These are phyloP conservation scores for Ceratocystis eucalypticola DNA, from an alignment of 2,329 filamentous ascomycete genomes.

Conservation along the genomic window DNA sequence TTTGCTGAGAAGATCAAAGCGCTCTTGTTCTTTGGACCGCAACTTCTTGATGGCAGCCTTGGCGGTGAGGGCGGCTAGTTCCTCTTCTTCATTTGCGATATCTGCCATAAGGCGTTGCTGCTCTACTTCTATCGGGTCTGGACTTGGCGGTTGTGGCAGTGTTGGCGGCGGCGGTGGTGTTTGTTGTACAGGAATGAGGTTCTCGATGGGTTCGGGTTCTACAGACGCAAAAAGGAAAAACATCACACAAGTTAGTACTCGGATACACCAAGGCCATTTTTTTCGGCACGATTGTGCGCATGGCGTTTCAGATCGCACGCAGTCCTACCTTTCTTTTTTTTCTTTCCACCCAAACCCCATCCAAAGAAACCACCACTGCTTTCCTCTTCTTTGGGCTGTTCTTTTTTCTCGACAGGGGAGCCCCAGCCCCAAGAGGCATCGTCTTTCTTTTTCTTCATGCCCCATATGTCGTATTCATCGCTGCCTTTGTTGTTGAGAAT, in stretches of 20 bases:
- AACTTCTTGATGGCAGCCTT: conserved; percentile 6
- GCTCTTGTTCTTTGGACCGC: conserved; percentile 12
- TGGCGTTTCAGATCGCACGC: not conserved
- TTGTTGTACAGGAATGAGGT: conserved; percentile 6
- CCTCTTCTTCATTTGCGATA: conserved; percentile 14
- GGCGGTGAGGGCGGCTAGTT: conserved; percentile 3
- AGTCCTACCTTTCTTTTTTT: conserved; percentile 14
- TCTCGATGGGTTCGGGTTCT: conserved; percentile 10
- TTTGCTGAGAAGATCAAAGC: conserved; percentile 9
- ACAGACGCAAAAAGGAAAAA: not conserved
- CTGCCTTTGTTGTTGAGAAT: not conserved
- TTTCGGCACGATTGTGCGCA: not conserved
- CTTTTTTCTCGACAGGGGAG: conserved; percentile 5
- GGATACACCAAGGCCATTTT: not conserved
- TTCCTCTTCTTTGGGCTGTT: conserved; percentile 13
- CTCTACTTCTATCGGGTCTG: conserved; percentile 8
- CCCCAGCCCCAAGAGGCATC: conserved; percentile 13
- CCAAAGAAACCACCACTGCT: conserved; percentile 11
- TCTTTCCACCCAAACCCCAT: conserved; percentile 5
- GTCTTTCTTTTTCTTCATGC: conserved; percentile 8
- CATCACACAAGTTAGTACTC: not conserved
- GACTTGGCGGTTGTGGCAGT: conserved; percentile 8
- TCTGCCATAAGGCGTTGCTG: conserved; percentile 13
- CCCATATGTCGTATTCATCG: not conserved
- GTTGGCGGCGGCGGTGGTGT: conserved; percentile 4